These are phyloP conservation scores for Ilyonectria mors-panacis DNA, from an alignment of 2,329 filamentous ascomycete genomes.

Conservation along the genomic window DNA sequence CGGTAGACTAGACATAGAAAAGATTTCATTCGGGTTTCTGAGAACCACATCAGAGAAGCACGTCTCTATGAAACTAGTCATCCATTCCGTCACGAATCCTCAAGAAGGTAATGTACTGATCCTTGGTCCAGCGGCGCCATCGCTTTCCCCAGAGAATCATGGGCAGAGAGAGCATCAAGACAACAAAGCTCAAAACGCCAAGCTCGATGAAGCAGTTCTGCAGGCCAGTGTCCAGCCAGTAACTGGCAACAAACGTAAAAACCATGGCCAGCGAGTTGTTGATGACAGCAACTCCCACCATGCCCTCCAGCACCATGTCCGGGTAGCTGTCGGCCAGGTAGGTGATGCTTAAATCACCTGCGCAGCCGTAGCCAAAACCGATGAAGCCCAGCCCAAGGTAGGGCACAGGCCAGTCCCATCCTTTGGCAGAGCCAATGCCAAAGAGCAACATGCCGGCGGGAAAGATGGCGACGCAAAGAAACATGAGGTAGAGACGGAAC, in stretches of 20 bases:
- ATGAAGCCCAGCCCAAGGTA: conserved; percentile 71
- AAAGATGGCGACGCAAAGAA: conserved; percentile 64
- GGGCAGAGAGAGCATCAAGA: conserved; percentile 65
- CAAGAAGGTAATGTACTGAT: conserved; percentile 62
- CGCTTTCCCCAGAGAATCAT: conserved; percentile 70
- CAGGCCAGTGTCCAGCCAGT: conserved; percentile 64
- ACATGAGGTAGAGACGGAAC: conserved; percentile 67
- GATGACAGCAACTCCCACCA: conserved; percentile 71
- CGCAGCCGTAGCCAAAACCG: conserved; percentile 72
- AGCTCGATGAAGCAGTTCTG: conserved; percentile 66
- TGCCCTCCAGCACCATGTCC: conserved; percentile 70
- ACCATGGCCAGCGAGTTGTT: conserved; percentile 70
- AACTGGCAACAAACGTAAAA: conserved; percentile 66
- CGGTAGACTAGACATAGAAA: background rate
- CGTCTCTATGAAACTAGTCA: conserved; percentile 18
- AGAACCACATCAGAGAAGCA: background rate
- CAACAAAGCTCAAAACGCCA: conserved; percentile 64
- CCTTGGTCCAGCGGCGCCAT: conserved; percentile 62
- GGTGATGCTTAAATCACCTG: conserved; percentile 69
- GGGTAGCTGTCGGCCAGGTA: conserved; percentile 71
- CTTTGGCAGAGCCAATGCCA: conserved; percentile 65
- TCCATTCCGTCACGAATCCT: conserved; percentile 62
- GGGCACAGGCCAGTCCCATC: conserved; percentile 67
- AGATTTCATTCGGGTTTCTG: background rate
- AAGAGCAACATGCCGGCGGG: conserved; percentile 68